These are phyloP conservation scores for Rhodofomes roseus DNA, from an alignment of 1,284 basidiomycete genomes.

Conservation along the genomic window DNA sequence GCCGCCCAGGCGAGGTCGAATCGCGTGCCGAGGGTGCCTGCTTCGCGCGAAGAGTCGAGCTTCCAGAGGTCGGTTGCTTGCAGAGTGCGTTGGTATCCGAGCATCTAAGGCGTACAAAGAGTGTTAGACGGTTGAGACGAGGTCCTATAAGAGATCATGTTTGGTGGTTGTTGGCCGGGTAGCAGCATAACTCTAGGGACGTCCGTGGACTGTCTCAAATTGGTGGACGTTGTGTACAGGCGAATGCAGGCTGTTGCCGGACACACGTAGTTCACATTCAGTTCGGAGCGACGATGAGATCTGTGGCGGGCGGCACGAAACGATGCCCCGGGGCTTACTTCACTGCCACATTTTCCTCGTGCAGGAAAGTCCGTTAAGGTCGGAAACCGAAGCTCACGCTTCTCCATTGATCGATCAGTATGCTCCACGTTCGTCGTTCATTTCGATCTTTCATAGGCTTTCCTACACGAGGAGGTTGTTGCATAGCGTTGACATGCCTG, in stretches of 20 bases:
- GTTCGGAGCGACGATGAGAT: background rate
- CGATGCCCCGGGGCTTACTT: background rate
- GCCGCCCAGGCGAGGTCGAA: constrained; percentile 48
- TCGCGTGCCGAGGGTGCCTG: constrained; percentile 45
- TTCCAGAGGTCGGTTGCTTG: constrained; percentile 76
- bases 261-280: background rate
- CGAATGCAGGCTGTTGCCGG: constrained; percentile 5
- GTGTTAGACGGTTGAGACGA: background rate
- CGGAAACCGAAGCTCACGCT: background rate
- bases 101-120: constrained; percentile 28
- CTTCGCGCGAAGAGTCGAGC: constrained; percentile 51
- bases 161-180: background rate
- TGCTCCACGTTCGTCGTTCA: background rate
- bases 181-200: background rate
- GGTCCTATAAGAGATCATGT: background rate
- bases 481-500: background rate
- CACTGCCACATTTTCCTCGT: background rate
- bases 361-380: background rate
- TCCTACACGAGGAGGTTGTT: background rate
- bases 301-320: background rate
- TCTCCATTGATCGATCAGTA: background rate
- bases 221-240: background rate
- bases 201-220: too few relatives aligned
- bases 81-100: constrained; percentile 67
- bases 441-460: background rate